Evolutionary conservation across 305 asterid species (phyloP).

Genomic region (Vinca major): DNA sequence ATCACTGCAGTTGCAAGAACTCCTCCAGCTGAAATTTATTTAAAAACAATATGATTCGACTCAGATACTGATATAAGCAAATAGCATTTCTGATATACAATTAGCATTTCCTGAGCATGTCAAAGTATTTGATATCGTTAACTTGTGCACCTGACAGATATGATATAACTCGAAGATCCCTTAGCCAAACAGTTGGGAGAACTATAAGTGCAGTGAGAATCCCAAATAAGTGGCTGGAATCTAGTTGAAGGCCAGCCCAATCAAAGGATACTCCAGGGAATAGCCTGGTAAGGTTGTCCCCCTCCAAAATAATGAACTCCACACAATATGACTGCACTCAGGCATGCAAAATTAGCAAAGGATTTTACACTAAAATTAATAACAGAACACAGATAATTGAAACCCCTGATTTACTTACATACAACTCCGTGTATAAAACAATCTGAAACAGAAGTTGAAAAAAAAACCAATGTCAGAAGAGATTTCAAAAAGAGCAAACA

Average conservation of each 20-base stretch:
- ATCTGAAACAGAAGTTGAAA: slow-evolving; percentile 37
- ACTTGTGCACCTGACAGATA: slow-evolving; percentile 57
- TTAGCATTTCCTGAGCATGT: not conserved
- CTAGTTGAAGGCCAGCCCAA: slow-evolving; percentile 40
- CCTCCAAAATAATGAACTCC: slow-evolving; percentile 68
- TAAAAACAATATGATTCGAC: not conserved
- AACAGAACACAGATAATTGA: not conserved
- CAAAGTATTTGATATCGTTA: not conserved
- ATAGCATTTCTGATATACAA: not conserved
- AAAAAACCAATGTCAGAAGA: slow-evolving; percentile 13
- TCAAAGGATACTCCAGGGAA: slow-evolving; percentile 52
- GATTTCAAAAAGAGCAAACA: not conserved
- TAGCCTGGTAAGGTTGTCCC: slow-evolving; percentile 61
- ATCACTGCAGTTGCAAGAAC: slow-evolving; percentile 53
- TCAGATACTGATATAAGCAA: not conserved
- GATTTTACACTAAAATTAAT: slow-evolving; percentile 5
- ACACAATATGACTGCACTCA: slow-evolving; percentile 59
- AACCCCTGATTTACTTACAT: slow-evolving; percentile 38
- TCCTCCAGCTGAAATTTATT: slow-evolving; percentile 45
- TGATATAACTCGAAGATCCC: slow-evolving; percentile 58
- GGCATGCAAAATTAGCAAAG: slow-evolving; percentile 10
- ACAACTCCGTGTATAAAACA: slow-evolving; percentile 55
- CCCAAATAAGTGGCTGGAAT: slow-evolving; percentile 52
- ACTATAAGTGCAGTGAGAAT: slow-evolving; percentile 40
- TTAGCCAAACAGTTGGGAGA: slow-evolving; percentile 64